Evolutionary conservation across 257 asterid species (phyloP), one percentile per base, ranked within the genome.

Genomic region (Voacanga thouarsii): DNA sequence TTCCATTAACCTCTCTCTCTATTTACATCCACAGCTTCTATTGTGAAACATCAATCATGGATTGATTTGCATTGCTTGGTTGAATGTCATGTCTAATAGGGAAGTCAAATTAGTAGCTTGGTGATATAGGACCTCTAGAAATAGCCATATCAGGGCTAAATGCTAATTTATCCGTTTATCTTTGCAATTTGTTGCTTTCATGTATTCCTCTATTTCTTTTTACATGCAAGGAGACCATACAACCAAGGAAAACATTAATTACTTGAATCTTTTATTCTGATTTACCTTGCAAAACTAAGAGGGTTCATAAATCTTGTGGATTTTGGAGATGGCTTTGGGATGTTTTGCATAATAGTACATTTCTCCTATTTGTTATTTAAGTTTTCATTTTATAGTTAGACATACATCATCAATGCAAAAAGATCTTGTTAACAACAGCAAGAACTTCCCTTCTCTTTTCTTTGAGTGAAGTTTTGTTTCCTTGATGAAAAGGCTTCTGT

Each of bases 321-420:
- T 82, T 89, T 82, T 88, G 97, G 97, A 90, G 86, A 85, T 86
- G 93, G 93, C 81, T 90, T 77, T 88, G 97, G 97, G 90, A 92
- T 81, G 69, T 76, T 68, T 45, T 75, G 21, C 51, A 45, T 19
- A 61, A 21, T 11, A 9, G 24, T 23, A 55, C 23, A 47, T 33
- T 33, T 19, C 47, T 39, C 71, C 30, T 55, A 26, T 5, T 43
- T 72, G 5, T 47, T 23, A 50, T 44, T 18, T 26, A 33, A 12
- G 10, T 14, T 21, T 69, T 19, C 9, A 2, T 3, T 51, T 55
- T 15, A 59, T 28, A 74, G 79, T 64, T 79, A 72, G 79, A 12
- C 69, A 74, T 65, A 39, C 8, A 41, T 56, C 15, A 26, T 24
- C 19, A 12, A 24, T 2, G 2, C 7, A 24, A 6, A 41, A 61